phyloP scores from a whole-genome alignment of 257 asterid species.

The Petunia secreta region DNA sequence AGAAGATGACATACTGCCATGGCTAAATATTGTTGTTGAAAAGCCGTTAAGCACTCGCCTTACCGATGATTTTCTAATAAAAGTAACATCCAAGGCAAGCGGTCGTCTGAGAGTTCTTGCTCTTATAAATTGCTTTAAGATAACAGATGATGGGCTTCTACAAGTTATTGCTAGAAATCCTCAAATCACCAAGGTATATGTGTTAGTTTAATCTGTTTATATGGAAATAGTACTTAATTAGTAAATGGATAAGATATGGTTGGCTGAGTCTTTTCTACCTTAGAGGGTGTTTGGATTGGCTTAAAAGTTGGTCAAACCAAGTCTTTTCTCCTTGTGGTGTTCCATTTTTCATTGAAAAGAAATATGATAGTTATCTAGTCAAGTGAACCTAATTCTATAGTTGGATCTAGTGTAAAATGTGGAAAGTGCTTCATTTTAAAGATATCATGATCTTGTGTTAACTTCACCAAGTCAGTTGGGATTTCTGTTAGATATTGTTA shows the following conservation, averaged over 20 bases:
- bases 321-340: no score
- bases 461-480: no score
- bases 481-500: no score
- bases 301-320: no score
- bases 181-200: constrained; percentile 56
- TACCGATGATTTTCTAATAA: constrained; percentile 48
- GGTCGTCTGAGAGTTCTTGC: constrained; percentile 58
- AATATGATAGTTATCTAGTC: no score
- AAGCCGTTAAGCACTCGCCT: constrained; percentile 57
- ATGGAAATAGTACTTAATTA: neutral
- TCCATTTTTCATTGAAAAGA: no score
- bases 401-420: no score
- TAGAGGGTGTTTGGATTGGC: no score
- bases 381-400: neutral
- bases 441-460: no score
- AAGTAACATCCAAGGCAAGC: constrained; percentile 51
- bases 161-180: constrained; percentile 55
- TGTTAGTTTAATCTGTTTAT: no score
- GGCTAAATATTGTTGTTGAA: constrained; percentile 59
- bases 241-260: constrained; percentile 42
- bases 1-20: constrained; percentile 59
- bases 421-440: no score
- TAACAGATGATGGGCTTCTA: constrained; percentile 65
- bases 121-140: constrained; percentile 54
- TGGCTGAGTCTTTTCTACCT: constrained; percentile 27